Percentiles rank a stretch among this genome's conserved stretches.
Evolutionary conservation across 768 basidiomycete genomes (phyloP).

Genomic region (Podaxis sp.): DNA sequence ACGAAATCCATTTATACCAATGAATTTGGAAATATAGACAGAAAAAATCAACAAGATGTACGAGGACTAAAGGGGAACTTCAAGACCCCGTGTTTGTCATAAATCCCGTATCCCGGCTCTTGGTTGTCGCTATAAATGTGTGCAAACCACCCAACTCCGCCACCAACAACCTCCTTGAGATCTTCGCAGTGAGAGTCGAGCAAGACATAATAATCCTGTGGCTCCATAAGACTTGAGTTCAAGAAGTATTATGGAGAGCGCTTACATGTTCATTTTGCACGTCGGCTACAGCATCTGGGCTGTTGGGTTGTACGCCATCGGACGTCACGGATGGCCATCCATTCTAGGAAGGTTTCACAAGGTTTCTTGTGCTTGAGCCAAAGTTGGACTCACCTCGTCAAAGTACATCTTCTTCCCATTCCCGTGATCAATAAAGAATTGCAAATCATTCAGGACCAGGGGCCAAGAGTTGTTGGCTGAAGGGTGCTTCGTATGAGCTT

Average conservation of each 20-base stretch:
- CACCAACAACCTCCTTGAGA: slow-evolving; percentile 48
- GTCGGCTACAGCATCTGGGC: slow-evolving; percentile 45
- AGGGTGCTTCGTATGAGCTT: not conserved
- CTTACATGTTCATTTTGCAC: slow-evolving; percentile 48
- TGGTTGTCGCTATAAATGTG: slow-evolving; percentile 60
- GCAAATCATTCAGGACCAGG: slow-evolving; percentile 45
- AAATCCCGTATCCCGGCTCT: slow-evolving; percentile 60
- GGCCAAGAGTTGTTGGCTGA: slow-evolving; percentile 52
- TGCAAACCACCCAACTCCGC: slow-evolving; percentile 67
- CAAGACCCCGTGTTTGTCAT: slow-evolving; percentile 34
- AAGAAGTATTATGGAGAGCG: not conserved
- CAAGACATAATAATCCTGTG: slow-evolving; percentile 50
- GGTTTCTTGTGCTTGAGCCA: not conserved
- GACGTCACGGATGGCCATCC: slow-evolving; percentile 66
- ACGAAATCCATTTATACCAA: no score
- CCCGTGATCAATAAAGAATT: slow-evolving; percentile 57
- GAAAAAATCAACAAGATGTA: slow-evolving; percentile 40
- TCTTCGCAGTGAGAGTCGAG: slow-evolving; percentile 53
- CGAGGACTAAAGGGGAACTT: slow-evolving; percentile 57
- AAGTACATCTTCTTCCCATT: slow-evolving; percentile 65
- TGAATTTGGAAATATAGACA: no score
- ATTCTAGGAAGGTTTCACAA: slow-evolving; percentile 37
- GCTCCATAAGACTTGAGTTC: not conserved
- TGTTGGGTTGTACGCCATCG: slow-evolving; percentile 52
- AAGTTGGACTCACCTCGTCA: slow-evolving; percentile 42